phyloP scores from a whole-genome alignment of 805 yeast genomes.

The Millerozyma miso region DNA sequence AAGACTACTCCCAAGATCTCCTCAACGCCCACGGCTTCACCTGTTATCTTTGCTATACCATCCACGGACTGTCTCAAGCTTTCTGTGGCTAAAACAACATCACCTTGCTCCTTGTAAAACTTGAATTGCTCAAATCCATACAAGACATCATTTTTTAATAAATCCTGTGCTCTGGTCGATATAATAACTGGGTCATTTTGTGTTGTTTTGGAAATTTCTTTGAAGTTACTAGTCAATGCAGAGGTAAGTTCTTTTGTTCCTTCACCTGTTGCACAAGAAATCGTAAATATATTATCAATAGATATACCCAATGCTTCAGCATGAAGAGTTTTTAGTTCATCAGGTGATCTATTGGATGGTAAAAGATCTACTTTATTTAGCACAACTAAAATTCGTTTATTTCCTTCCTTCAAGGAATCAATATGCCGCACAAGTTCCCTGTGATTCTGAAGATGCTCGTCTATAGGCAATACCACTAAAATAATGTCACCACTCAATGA shows the following conservation, averaged over 20 bases:
- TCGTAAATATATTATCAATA: slow-evolving; percentile 14
- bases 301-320: slow-evolving; percentile 9
- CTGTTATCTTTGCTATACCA: slow-evolving; percentile 91
- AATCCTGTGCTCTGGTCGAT: slow-evolving; percentile 72
- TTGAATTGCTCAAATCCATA: slow-evolving; percentile 68
- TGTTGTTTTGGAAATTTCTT: slow-evolving; percentile 44
- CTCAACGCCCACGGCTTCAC: slow-evolving; percentile 82
- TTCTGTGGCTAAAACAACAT: slow-evolving; percentile 78
- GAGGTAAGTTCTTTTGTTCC: slow-evolving; percentile 53
- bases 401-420: slow-evolving; percentile 19
- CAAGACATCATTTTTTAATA: slow-evolving; percentile 70
- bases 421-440: slow-evolving; percentile 39
- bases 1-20: slow-evolving; percentile 90
- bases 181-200: slow-evolving; percentile 64
- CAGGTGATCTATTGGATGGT: neutral
- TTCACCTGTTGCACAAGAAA: slow-evolving; percentile 58
- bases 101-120: slow-evolving; percentile 47
- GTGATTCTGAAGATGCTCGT: slow-evolving; percentile 18
- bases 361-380: slow-evolving; percentile 61
- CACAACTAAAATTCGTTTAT: slow-evolving; percentile 38
- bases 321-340: neutral
- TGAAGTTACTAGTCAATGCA: slow-evolving; percentile 43
- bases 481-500: slow-evolving; percentile 63
- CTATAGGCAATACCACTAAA: slow-evolving; percentile 58
- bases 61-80: slow-evolving; percentile 68